A percentile compares a stretch with the other conserved stretches of the same genome.
These are phyloP conservation scores for Fusarium protoensiforme DNA, from an alignment of 2,329 filamentous ascomycete species.

Conservation along the genomic window DNA sequence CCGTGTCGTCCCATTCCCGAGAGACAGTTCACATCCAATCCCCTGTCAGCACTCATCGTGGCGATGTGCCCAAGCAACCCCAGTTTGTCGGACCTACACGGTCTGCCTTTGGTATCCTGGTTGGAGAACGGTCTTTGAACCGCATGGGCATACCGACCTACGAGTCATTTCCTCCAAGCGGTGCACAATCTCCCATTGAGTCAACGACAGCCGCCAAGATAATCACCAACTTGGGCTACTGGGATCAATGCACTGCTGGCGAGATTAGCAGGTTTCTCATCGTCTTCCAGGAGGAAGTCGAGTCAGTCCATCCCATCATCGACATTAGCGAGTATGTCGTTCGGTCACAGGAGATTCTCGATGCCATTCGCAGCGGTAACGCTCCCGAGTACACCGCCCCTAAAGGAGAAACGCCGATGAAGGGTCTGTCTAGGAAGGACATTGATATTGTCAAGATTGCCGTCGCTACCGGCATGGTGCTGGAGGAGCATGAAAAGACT, in stretches of 20 bases:
- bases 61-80: conserved; percentile 44
- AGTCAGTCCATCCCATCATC: conserved; percentile 50
- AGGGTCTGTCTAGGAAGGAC: conserved; percentile 36
- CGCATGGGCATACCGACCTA: conserved; percentile 49
- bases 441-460: conserved; percentile 49
- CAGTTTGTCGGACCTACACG: conserved; percentile 52
- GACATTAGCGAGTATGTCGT: conserved; percentile 43
- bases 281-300: conserved; percentile 54
- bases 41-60: conserved; percentile 26
- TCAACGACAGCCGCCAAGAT: neutral
- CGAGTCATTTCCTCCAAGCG: conserved; percentile 41
- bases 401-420: neutral
- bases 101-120: conserved; percentile 49
- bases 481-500: conserved; percentile 47
- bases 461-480: conserved; percentile 46
- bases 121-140: conserved; percentile 50
- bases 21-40: conserved; percentile 26
- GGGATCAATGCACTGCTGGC: conserved; percentile 33
- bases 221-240: conserved; percentile 33
- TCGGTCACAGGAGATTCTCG: conserved; percentile 41
- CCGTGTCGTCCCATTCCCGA: conserved; percentile 16
- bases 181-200: conserved; percentile 35
- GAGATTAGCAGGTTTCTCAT: conserved; percentile 49
- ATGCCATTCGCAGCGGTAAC: conserved; percentile 27
- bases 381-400: neutral